phyloP scores from a whole-genome alignment of 2,329 filamentous ascomycete genomes.

The Aspergillus phoenicis region DNA sequence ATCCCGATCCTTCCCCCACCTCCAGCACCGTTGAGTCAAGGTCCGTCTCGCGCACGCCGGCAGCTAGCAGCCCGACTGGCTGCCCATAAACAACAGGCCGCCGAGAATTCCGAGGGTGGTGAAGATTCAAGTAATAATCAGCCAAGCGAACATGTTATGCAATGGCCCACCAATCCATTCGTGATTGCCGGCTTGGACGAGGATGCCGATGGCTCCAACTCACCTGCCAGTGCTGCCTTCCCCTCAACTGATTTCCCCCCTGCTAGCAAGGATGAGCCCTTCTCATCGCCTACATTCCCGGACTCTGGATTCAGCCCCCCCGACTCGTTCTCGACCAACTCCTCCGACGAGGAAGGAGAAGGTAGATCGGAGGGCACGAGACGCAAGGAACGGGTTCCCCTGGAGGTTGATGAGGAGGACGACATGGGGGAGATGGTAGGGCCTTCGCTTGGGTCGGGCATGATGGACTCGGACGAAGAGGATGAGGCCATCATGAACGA shows the following conservation, averaged over 20 bases:
- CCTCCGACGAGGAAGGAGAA: slow-evolving; percentile 46
- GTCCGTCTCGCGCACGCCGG: slow-evolving; percentile 80
- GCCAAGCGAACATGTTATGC: slow-evolving; percentile 26
- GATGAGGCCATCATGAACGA: slow-evolving; percentile 61
- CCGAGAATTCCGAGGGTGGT: slow-evolving; percentile 42
- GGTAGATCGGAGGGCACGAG: slow-evolving; percentile 40
- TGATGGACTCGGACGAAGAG: slow-evolving; percentile 55
- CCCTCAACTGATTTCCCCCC: slow-evolving; percentile 35
- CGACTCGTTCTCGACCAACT: slow-evolving; percentile 44
- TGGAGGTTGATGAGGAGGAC: slow-evolving; percentile 61
- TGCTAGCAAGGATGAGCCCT: slow-evolving; percentile 27
- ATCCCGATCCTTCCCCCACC: slow-evolving; percentile 54
- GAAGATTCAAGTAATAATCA: slow-evolving; percentile 23
- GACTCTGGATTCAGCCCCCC: slow-evolving; percentile 43
- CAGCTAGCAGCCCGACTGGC: slow-evolving; percentile 88
- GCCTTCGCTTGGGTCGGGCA: slow-evolving; percentile 47
- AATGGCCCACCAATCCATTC: slow-evolving; percentile 42
- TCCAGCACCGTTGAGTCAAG: slow-evolving; percentile 80
- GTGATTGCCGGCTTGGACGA: slow-evolving; percentile 43
- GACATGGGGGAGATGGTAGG: slow-evolving; percentile 54
- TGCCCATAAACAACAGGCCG: slow-evolving; percentile 68
- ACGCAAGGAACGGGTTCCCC: slow-evolving; percentile 53
- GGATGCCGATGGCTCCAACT: slow-evolving; percentile 28
- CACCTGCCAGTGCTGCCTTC: slow-evolving; percentile 31
- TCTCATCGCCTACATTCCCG: slow-evolving; percentile 41